Evolutionary conservation across 768 basidiomycete genomes (phyloP).

Genomic region (Lyophyllum shimeji): DNA sequence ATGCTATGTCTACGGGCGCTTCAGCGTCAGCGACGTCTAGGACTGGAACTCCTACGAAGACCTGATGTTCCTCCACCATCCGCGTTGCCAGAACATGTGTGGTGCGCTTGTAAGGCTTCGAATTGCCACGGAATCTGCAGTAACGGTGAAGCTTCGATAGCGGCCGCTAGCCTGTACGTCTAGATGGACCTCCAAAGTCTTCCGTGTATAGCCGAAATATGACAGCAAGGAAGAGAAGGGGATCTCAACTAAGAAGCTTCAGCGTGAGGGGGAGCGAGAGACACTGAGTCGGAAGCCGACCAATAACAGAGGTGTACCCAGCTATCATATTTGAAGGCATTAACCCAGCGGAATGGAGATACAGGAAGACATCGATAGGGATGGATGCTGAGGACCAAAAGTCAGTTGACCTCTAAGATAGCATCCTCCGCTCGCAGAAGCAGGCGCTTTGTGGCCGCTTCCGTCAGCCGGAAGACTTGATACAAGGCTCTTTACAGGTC

Average conservation of each 20-base stretch:
- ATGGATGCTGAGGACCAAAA: not conserved
- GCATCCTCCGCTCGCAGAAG: conserved; percentile 76
- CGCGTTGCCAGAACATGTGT: not conserved
- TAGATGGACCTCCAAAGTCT: not conserved
- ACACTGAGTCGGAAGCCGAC: not conserved
- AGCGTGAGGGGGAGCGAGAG: not conserved
- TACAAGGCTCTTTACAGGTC: conserved; percentile 55
- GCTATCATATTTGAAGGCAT: not conserved
- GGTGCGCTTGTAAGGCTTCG: not conserved
- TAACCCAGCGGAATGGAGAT: not conserved
- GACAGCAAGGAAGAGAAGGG: not conserved
- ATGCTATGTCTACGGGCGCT: not conserved
- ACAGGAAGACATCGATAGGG: not conserved
- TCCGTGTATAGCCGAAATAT: not conserved
- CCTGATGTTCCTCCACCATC: not conserved
- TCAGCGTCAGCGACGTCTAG: not conserved
- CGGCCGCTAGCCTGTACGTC: not conserved
- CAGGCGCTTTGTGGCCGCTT: conserved; percentile 55
- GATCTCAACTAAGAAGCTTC: not conserved
- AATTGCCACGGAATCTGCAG: not conserved
- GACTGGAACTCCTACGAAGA: not conserved
- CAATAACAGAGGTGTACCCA: not conserved
- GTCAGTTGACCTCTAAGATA: conserved; percentile 71
- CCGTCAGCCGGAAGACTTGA: conserved; percentile 67
- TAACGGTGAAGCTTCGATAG: not conserved